Evolutionary conservation across 257 asterid genomes (phyloP), one percentile per base, ranked within the genome.

Genomic region (Primulina eburnea): DNA sequence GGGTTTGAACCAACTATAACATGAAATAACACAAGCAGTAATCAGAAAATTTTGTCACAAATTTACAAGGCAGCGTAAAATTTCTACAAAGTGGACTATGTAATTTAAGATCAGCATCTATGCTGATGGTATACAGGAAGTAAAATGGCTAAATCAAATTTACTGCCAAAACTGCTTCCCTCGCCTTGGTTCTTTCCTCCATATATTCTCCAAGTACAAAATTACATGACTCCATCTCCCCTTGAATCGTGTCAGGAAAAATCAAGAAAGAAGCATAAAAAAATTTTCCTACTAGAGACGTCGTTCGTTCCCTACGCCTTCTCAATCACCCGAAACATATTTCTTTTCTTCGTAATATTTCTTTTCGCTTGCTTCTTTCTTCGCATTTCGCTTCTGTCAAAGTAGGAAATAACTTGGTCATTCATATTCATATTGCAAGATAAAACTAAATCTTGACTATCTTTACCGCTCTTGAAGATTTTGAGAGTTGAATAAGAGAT

Each of bases 361-460:
- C 89, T 88, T 87, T 79, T 90, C 97, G 6, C 96, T 88, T 8
- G 86, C 96, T 86, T 85, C 88, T 77, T 93, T 93, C 88, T 86
- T 93, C 24, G 92, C 90, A 57, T 93, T 93, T 20, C 96, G 95
- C 81, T 87, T 87, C 98, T 92, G 92, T 69, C 68, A 30, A 56
- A 70, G 35, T n/a, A 10, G 2, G 33, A 69, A 73, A 16, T 32
- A 8, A 60, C 52, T 16, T 10, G 12, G 60, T 4, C 7, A 40
- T 11, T 47, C 38, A 12, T n/a, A 69, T 21, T 40, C 40, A 17
- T 64, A 17, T 28, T 7, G 50, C 61, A 64, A 21, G 28, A 60
- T 11, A 38, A 38, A 12, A 43, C n/a, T 43, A 43, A 11, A 43
- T 43, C 53, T 43, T 5, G n/a, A 43, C n/a, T 12, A 43, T 43